Conservation (phyloP, 345 rosid species). For the Gossypium mustelinum region DNA sequence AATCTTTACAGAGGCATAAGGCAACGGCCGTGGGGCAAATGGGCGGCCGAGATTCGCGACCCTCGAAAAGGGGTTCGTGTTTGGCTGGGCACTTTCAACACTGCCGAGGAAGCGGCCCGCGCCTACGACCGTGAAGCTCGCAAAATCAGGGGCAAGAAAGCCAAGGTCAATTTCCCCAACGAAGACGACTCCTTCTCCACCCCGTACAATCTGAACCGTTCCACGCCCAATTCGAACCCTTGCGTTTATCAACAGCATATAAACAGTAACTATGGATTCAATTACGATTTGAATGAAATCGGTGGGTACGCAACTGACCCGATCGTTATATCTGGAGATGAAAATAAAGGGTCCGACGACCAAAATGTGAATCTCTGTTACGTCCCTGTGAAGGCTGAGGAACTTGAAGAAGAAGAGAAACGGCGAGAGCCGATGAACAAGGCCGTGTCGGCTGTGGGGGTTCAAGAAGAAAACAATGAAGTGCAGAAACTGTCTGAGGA, state of each 20-base stretch:
- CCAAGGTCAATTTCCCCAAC: constrained; percentile 84
- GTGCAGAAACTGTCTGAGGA: constrained; percentile 61
- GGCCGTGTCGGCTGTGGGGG: constrained; percentile 11
- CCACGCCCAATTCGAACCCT: constrained; percentile 6
- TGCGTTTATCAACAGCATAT: background rate
- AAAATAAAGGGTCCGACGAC: constrained; percentile 23
- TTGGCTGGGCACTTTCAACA: constrained; percentile 92
- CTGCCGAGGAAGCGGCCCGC: constrained; percentile 88
- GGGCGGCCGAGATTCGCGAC: constrained; percentile 98
- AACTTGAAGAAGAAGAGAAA: constrained; percentile 8
- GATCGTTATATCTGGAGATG: constrained; percentile 24
- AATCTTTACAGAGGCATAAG: constrained; percentile 81
- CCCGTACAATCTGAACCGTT: background rate
- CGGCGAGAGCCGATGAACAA: constrained; percentile 14
- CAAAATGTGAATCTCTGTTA: background rate
- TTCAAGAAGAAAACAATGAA: constrained; percentile 36
- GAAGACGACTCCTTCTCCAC: constrained; percentile 30
- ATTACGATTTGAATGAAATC: constrained; percentile 33
- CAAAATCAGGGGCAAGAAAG: constrained; percentile 77
- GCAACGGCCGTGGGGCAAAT: constrained; percentile 95
- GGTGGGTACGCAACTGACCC: constrained; percentile 22
- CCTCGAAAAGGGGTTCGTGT: constrained; percentile 90
- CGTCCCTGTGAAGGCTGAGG: constrained; percentile 16
- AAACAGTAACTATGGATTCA: constrained; percentile 23
- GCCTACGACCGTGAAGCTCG: constrained; percentile 88